Evolutionary conservation across 2,329 filamentous ascomycete genomes (phyloP), one percentile per base, ranked within the genome.

Genomic region (Mollisia scopiformis): DNA sequence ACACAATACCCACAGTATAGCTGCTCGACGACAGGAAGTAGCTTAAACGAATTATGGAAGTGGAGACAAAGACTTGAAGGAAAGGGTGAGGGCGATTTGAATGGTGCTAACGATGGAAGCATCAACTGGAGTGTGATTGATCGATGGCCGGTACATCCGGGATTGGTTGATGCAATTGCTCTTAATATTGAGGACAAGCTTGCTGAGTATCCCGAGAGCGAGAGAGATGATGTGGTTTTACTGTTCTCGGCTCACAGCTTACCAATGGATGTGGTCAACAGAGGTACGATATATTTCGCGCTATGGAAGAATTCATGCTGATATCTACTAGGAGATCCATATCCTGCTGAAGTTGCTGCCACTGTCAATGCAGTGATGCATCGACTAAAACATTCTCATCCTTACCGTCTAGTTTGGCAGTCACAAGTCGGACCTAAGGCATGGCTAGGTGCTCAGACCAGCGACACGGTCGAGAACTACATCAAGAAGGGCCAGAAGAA

Each of bases 1-100:
- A 97, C 94, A 28, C 95, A 99, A 77, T 99, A 99, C 71, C 95
- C 95, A 2, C 95, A 99, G 75, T 99, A 99, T 77, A 97, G 92
- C 21, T 99, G 96, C 79, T 97, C 93, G 21, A 99, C 95, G 1
- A 99, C 95, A 0, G 95, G 95, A 23, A 97, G 92, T 76, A 97
- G 92, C 64, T 79, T 99, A 59, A 99, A 99, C 72, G 95, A 99
- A 78, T 79, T 99, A 35, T 99, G 95, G 95, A 97, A 96, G 78
- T 97, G 93, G 93, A 85, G 93, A 65, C 90, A 92, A 72, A 83
- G 92, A 64, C 79, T 99, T 56, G 93, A 98, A 76, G 92, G 91
- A 39, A 93, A 92, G 75, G 80, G 83, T 46, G 82, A 43, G 14
- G 60, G 56, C 13, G 49, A 55, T 41, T 31, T 59, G 16, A 50